Conservation (phyloP, 2,329 filamentous ascomycete species). For the Pestalotiopsis sp. region DNA sequence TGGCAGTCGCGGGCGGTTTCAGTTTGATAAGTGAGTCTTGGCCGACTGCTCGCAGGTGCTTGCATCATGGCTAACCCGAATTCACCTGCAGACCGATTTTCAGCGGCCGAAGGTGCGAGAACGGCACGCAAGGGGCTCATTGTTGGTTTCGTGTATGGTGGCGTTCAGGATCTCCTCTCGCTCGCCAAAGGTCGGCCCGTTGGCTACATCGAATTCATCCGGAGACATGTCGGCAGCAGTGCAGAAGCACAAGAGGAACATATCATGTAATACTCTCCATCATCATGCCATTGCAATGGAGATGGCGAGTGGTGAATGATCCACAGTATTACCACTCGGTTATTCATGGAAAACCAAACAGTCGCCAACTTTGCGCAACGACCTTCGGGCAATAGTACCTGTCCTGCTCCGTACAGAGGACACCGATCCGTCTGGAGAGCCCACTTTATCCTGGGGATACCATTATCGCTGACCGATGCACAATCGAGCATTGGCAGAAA, state of each 20-base stretch:
- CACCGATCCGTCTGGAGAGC: neutral
- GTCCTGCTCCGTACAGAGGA: neutral
- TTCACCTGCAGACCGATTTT: slow-evolving; percentile 68
- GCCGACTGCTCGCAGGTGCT: slow-evolving; percentile 3
- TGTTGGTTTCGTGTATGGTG: slow-evolving; percentile 78
- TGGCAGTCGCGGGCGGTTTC: slow-evolving; percentile 84
- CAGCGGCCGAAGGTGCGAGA: slow-evolving; percentile 73
- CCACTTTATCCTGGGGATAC: neutral
- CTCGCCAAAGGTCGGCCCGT: slow-evolving; percentile 71
- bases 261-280: slow-evolving; percentile 13
- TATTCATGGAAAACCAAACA: slow-evolving; percentile 4
- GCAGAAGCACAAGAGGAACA: slow-evolving; percentile 23
- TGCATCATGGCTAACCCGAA: slow-evolving; percentile 10
- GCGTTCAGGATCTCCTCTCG: slow-evolving; percentile 76
- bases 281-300: slow-evolving; percentile 7
- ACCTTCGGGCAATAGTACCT: neutral
- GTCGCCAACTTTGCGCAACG: neutral
- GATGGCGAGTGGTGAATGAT: neutral
- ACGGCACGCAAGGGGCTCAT: slow-evolving; percentile 81
- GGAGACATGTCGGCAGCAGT: slow-evolving; percentile 43
- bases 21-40: slow-evolving; percentile 75
- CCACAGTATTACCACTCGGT: slow-evolving; percentile 3
- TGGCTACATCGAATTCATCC: slow-evolving; percentile 72
- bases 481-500: neutral
- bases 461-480: neutral